These are phyloP conservation scores for Vitis cinerea DNA, from an alignment of 164 flowering plant species.

Conservation along the genomic window DNA sequence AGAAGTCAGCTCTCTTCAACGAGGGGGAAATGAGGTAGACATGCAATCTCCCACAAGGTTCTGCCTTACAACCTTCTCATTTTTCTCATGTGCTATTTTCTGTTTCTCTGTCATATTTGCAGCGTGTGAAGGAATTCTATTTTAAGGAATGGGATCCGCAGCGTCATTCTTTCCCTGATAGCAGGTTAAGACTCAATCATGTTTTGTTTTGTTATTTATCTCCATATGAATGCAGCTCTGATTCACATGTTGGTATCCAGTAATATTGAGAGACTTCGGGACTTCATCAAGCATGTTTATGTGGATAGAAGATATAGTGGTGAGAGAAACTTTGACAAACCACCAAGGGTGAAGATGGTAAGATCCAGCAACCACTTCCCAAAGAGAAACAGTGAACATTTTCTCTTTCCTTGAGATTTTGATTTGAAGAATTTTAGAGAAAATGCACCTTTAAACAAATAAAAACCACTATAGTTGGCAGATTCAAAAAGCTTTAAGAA, in stretches of 20 bases:
- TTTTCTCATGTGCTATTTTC: neutral
- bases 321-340: conserved; percentile 68
- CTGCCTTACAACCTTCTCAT: conserved; percentile 1
- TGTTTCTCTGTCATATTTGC: conserved; percentile 4
- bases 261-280: conserved; percentile 83
- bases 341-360: conserved; percentile 69
- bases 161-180: conserved; percentile 72
- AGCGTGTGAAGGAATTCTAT: conserved; percentile 80
- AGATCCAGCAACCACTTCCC: neutral
- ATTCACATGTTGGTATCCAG: conserved; percentile 38
- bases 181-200: conserved; percentile 50
- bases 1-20: conserved; percentile 90
- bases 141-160: conserved; percentile 90
- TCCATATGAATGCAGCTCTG: conserved; percentile 11
- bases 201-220: neutral
- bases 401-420: neutral
- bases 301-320: conserved; percentile 91
- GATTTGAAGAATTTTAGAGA: neutral
- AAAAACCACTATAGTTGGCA: too few relatives aligned
- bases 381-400: too few relatives aligned
- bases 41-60: neutral
- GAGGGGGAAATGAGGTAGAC: conserved; percentile 91
- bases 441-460: too few relatives aligned
- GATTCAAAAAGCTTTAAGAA: too few relatives aligned
- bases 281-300: conserved; percentile 89